A percentile compares a stretch with the other conserved stretches of the same genome.
Conservation (phyloP, 2,329 filamentous ascomycete genomes). For the Penicillium aurantiogriseum region DNA sequence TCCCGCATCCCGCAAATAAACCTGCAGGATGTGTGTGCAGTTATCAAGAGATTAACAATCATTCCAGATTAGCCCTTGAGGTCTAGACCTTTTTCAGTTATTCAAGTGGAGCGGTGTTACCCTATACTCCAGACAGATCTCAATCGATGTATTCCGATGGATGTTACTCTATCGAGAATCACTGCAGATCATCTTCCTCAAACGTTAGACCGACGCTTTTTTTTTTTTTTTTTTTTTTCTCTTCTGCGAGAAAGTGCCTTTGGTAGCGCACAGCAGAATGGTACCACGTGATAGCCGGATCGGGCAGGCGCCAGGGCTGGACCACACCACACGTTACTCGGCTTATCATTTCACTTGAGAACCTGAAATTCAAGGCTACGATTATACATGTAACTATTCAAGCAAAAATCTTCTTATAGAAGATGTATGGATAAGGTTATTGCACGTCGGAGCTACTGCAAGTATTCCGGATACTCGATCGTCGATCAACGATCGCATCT, state of each 20-base stretch:
- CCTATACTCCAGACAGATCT: background rate
- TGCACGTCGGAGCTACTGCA: background rate
- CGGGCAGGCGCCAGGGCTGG: background rate
- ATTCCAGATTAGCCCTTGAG: background rate
- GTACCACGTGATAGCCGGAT: slow-evolving; percentile 8
- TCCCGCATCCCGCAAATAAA: background rate
- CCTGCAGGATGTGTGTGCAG: background rate
- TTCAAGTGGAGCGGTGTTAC: background rate
- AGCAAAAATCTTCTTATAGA: background rate
- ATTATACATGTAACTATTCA: background rate
- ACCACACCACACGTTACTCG: background rate
- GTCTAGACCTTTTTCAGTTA: background rate
- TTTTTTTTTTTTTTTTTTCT: background rate
- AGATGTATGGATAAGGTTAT: background rate
- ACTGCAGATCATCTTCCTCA: slow-evolving; percentile 3
- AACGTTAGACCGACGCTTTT: background rate
- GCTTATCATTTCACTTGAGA: background rate
- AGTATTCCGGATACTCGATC: background rate
- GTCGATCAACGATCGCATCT: background rate
- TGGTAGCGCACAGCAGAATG: background rate
- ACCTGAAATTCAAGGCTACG: background rate
- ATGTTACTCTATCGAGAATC: background rate
- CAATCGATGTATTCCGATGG: background rate
- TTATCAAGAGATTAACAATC: background rate
- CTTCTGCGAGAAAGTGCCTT: background rate